These are phyloP conservation scores for Mycena haematopus DNA, from an alignment of 768 basidiomycete genomes.

Conservation along the genomic window DNA sequence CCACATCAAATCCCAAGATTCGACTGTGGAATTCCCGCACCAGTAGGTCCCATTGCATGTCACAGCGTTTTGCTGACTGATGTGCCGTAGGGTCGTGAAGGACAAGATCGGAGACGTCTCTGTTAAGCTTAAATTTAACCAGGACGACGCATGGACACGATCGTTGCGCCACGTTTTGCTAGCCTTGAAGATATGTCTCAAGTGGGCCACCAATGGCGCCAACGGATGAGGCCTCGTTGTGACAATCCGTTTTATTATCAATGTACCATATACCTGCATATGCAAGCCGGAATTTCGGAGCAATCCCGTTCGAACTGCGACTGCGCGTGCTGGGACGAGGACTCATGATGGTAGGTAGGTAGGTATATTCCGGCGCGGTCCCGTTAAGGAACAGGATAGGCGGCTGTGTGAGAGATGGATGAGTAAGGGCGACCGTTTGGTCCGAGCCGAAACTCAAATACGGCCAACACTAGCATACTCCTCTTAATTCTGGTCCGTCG, in stretches of 20 bases:
- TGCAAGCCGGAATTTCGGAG: no score
- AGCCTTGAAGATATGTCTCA: constrained; percentile 86
- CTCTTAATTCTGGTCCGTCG: constrained; percentile 2
- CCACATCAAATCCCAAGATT: constrained; percentile 76
- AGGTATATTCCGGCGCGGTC: no score
- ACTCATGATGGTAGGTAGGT: no score
- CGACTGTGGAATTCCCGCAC: constrained; percentile 80
- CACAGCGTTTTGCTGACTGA: constrained; percentile 16
- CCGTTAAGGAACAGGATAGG: no score
- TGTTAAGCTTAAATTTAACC: constrained; percentile 92
- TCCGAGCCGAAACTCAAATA: no score
- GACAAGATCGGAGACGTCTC: constrained; percentile 97
- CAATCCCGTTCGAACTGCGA: no score
- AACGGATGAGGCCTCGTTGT: constrained; percentile 65
- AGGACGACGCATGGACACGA: constrained; percentile 96
- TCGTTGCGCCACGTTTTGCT: constrained; percentile 90
- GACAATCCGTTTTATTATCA: no score
- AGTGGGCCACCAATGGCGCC: constrained; percentile 83
- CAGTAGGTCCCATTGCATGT: constrained; percentile 63
- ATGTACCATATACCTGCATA: no score
- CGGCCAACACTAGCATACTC: constrained; percentile 15
- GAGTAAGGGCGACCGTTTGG: no score
- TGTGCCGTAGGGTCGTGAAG: constrained; percentile 73
- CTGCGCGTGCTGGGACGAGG: no score
- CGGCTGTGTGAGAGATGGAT: background rate